A percentile compares a stretch with the other conserved stretches of the same genome.
Evolutionary conservation across 805 yeast genomes (phyloP).

Genomic region (Debaryomyces castellii): DNA sequence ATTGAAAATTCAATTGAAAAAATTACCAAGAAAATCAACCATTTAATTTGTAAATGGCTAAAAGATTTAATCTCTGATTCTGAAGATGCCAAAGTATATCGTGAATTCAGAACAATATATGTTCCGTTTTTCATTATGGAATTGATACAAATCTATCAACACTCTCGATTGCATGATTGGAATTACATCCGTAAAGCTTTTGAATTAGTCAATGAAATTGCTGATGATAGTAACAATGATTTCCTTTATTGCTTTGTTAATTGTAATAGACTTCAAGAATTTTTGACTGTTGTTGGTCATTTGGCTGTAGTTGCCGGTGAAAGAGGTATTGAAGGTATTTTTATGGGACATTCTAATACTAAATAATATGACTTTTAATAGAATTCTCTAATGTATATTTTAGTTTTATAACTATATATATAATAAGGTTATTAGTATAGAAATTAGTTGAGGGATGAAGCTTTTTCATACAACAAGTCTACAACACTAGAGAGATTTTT

Average conservation of each 20-base stretch:
- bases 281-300: slow-evolving; percentile 51
- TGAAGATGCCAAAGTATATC: slow-evolving; percentile 40
- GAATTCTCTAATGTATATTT: background rate
- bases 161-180: slow-evolving; percentile 37
- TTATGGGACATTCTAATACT: slow-evolving; percentile 8
- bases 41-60: slow-evolving; percentile 37
- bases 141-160: slow-evolving; percentile 51
- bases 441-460: slow-evolving; percentile 69
- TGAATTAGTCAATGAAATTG: slow-evolving; percentile 59
- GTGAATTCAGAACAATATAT: slow-evolving; percentile 63
- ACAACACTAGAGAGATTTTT: slow-evolving; percentile 86
- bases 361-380: background rate
- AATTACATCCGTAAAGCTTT: slow-evolving; percentile 56
- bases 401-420: background rate
- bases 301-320: slow-evolving; percentile 53
- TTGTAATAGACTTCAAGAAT: slow-evolving; percentile 56
- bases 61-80: slow-evolving; percentile 21
- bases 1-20: slow-evolving; percentile 38
- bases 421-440: slow-evolving; percentile 4
- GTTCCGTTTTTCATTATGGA: slow-evolving; percentile 73
- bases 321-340: slow-evolving; percentile 45
- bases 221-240: slow-evolving; percentile 59
- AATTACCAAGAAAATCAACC: slow-evolving; percentile 25
- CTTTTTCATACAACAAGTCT: slow-evolving; percentile 90
- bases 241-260: slow-evolving; percentile 60